Evolutionary conservation across 352 stramenopile species (phyloP), one percentile per base, ranked within the genome.

Genomic region (Pythium folliculosum): DNA sequence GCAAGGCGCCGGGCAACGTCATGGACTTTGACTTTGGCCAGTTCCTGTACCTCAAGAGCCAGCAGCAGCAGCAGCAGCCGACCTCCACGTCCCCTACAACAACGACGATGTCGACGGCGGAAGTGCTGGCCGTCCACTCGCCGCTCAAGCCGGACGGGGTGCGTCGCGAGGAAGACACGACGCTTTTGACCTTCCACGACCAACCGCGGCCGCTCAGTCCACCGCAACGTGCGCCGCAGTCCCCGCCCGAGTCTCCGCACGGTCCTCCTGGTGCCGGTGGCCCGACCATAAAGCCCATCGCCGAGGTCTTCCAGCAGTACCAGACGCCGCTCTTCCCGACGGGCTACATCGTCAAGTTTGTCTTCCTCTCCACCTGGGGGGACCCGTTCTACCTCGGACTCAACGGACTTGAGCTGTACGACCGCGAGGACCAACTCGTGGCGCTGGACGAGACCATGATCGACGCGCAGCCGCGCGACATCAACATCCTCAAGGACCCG

Each of bases 341-440:
- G 0, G 87, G 91, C 5, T 93, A 89, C 77, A 92, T 95, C 35
- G 75, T 97, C 74, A 94, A 97, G 67, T 89, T 93, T 60, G 81
- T 91, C 10, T 85, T 92, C 43, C 55, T 80, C 47, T 88, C 82
- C 5, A 92, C 86, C 1, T 95, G 81, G 82, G 86, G 88, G 3
- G 88, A 94, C 65, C 69, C 67, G 40, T 89, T 88, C 60, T 95
- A 92, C 65, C 44, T 96, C 16, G 88, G 88, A 12, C 73, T 96
- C 19, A 92, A 96, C 62, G 82, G 80, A 3, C 59, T 95, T 5
- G 88, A 96, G 76, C 60, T 96, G 23, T 94, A 77, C 56, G 81
- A 92, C 67, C 75, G 65, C 8, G 44, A 64, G 14, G 89, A 90
- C 60, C 60, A 74, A 19, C 65, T 78, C 23, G 73, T 94, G 10